phyloP scores from a whole-genome alignment of 441 rosid genomes.

The Syzygium malaccense region DNA sequence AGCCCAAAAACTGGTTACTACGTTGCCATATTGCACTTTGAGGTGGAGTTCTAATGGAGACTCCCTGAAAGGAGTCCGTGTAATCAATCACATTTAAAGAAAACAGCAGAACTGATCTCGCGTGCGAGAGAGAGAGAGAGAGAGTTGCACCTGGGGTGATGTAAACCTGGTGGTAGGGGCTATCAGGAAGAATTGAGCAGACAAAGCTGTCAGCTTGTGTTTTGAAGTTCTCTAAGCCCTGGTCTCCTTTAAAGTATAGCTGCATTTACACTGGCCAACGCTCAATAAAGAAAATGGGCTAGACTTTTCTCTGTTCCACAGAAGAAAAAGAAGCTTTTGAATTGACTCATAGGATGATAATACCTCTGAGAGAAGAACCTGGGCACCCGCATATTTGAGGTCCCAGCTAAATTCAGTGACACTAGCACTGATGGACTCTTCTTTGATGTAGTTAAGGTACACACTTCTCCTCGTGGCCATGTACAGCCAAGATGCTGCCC shows the following conservation, averaged over 20 bases:
- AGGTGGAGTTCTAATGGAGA: neutral
- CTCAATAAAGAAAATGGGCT: neutral
- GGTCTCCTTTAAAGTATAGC: constrained; percentile 41
- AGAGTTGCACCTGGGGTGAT: constrained; percentile 43
- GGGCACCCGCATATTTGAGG: constrained; percentile 84
- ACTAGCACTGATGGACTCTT: constrained; percentile 46
- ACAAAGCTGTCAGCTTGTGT: constrained; percentile 63
- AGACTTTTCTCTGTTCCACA: neutral
- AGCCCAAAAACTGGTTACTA: neutral
- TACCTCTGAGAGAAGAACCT: constrained; percentile 64
- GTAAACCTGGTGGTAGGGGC: constrained; percentile 61
- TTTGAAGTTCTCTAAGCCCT: constrained; percentile 35
- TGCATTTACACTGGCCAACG: constrained; percentile 17
- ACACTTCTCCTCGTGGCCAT: constrained; percentile 33
- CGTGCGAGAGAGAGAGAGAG: neutral
- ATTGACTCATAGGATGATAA: neutral
- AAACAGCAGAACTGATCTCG: neutral
- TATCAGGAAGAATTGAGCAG: constrained; percentile 62
- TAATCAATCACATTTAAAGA: neutral
- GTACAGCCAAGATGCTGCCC: constrained; percentile 93
- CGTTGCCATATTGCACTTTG: neutral
- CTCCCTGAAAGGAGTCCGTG: neutral
- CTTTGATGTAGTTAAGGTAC: constrained; percentile 41
- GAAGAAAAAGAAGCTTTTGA: neutral
- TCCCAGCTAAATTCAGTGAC: constrained; percentile 95